phyloP scores from a whole-genome alignment of 768 basidiomycete genomes.

The Mrakia gelida region DNA sequence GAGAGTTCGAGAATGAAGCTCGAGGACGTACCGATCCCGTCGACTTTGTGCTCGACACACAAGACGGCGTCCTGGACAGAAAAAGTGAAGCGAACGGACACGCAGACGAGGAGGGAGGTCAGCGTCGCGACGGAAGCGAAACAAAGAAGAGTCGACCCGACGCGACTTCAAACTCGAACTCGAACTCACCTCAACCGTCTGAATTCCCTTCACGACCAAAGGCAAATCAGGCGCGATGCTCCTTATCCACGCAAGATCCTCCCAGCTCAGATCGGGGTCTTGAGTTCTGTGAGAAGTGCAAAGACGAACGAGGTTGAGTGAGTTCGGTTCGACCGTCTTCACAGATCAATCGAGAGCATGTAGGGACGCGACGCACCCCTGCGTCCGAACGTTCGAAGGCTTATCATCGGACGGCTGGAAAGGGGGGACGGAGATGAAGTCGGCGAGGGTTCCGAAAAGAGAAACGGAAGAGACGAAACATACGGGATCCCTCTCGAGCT shows the following conservation, averaged over 20 bases:
- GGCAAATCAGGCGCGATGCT: slow-evolving; percentile 39
- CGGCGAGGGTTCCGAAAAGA: background rate
- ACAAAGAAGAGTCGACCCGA: background rate
- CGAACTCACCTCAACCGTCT: slow-evolving; percentile 36
- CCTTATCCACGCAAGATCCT: slow-evolving; percentile 44
- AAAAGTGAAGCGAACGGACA: too few relatives aligned
- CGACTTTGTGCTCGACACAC: slow-evolving; percentile 46
- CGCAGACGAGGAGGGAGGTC: background rate
- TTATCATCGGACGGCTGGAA: background rate
- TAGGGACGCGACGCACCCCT: background rate
- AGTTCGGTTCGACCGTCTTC: too few relatives aligned
- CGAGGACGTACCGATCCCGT: slow-evolving; percentile 41
- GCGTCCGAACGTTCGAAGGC: background rate
- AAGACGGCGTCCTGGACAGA: slow-evolving; percentile 38
- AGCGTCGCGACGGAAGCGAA: background rate
- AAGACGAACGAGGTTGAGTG: background rate
- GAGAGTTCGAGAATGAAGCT: background rate
- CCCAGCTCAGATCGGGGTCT: slow-evolving; percentile 40
- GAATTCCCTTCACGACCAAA: slow-evolving; percentile 47
- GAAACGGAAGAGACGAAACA: background rate
- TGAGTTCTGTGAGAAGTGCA: slow-evolving; percentile 26
- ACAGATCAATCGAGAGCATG: background rate
- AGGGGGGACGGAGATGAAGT: background rate
- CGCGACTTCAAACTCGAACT: too few relatives aligned
- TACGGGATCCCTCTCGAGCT: slow-evolving; percentile 21